phyloP scores from a whole-genome alignment of 805 yeast species.

The Myxozyma neotropica region DNA sequence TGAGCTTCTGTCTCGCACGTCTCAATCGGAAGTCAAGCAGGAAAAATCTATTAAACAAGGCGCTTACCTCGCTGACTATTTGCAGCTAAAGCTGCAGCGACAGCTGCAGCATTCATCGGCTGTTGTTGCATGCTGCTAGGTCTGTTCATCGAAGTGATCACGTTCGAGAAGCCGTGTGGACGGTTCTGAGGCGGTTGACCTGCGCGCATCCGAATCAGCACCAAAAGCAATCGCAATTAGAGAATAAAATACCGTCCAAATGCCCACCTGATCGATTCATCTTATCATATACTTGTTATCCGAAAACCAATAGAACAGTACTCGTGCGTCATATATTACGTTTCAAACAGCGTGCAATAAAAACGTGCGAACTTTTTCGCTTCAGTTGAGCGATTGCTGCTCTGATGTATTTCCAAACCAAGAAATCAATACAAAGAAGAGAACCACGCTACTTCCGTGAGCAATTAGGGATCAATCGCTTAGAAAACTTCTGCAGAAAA shows the following conservation, averaged over 20 bases:
- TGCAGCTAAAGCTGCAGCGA: slow-evolving; percentile 6
- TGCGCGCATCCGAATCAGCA: neutral
- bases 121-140: slow-evolving; percentile 14
- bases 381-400: too few relatives aligned
- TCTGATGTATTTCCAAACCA: too few relatives aligned
- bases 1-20: too few relatives aligned
- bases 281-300: slow-evolving; percentile 9
- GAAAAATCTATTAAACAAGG: neutral
- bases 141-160: slow-evolving; percentile 25
- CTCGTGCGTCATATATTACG: slow-evolving; percentile 8
- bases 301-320: neutral
- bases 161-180: slow-evolving; percentile 27
- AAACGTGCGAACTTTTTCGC: neutral
- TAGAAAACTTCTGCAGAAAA: neutral
- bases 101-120: slow-evolving; percentile 6
- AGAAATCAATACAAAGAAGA: too few relatives aligned
- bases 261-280: slow-evolving; percentile 21
- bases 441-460: too few relatives aligned
- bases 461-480: too few relatives aligned
- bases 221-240: neutral
- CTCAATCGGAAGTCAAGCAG: neutral
- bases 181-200: slow-evolving; percentile 30
- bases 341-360: neutral
- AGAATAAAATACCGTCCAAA: neutral
- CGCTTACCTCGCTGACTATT: slow-evolving; percentile 13